phyloP scores from a whole-genome alignment of 108 stramenopile species.

The Skeletonema grethae region DNA sequence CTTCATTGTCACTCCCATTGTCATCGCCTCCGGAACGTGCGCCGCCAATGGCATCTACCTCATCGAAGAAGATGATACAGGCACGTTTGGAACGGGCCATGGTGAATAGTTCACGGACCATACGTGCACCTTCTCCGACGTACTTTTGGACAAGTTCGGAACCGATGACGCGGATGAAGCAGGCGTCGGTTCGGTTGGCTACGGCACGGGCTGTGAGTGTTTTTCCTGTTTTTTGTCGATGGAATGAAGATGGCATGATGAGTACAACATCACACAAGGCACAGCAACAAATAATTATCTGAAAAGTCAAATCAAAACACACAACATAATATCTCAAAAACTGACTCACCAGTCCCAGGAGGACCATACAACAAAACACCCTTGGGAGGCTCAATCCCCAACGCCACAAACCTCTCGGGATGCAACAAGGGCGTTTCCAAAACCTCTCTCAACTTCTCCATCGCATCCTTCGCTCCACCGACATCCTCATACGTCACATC shows the following conservation, averaged over 20 bases:
- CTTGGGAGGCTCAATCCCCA: slow-evolving; percentile 73
- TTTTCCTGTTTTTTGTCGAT: slow-evolving; percentile 83
- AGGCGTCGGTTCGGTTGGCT: slow-evolving; percentile 94
- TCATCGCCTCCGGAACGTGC: slow-evolving; percentile 89
- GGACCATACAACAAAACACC: slow-evolving; percentile 89
- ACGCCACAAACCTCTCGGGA: slow-evolving; percentile 61
- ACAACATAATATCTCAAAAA: not conserved
- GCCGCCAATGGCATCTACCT: slow-evolving; percentile 93
- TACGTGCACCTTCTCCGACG: slow-evolving; percentile 98
- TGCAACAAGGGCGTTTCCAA: slow-evolving; percentile 79
- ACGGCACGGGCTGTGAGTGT: slow-evolving; percentile 97
- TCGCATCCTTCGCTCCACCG: slow-evolving; percentile 96
- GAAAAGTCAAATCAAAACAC: not conserved
- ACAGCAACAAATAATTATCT: no score
- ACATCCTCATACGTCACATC: slow-evolving; percentile 99
- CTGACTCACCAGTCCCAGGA: slow-evolving; percentile 64
- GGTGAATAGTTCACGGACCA: slow-evolving; percentile 99
- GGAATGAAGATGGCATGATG: no score
- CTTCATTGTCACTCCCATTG: slow-evolving; percentile 73
- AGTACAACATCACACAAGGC: no score
- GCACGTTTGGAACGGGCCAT: slow-evolving; percentile 98
- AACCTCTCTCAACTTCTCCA: slow-evolving; percentile 91
- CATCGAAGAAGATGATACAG: slow-evolving; percentile 98
- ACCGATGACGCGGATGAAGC: slow-evolving; percentile 95
- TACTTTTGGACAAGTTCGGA: slow-evolving; percentile 96